Evolutionary conservation across 805 yeast genomes (phyloP).

Genomic region (Clavispora santaluciae): DNA sequence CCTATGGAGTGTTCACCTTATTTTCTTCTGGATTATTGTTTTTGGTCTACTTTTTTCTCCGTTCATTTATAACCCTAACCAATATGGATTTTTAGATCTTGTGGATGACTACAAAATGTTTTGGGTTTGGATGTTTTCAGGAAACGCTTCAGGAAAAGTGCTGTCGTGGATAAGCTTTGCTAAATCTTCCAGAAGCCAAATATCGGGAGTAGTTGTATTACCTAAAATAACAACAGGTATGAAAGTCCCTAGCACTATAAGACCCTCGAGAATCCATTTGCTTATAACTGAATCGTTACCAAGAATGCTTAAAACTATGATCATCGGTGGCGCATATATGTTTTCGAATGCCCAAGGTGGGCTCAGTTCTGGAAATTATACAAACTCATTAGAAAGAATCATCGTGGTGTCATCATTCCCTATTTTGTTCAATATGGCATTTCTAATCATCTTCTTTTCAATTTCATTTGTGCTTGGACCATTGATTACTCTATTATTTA

Average conservation of each 20-base stretch:
- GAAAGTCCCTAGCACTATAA: constrained; percentile 12
- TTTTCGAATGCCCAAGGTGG: constrained; percentile 54
- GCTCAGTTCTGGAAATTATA: constrained; percentile 27
- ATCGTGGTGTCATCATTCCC: constrained; percentile 45
- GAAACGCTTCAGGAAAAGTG: constrained; percentile 4
- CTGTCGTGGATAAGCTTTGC: constrained; percentile 12
- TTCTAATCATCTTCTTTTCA: constrained; percentile 37
- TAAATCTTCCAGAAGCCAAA: not conserved
- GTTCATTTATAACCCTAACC: constrained; percentile 95
- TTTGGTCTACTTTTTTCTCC: constrained; percentile 88
- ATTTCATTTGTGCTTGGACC: constrained; percentile 51
- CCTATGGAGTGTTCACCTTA: constrained; percentile 86
- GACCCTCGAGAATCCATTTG: constrained; percentile 45
- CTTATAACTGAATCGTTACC: constrained; percentile 39
- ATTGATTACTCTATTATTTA: constrained; percentile 15
- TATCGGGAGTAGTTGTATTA: not conserved
- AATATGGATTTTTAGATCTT: constrained; percentile 93
- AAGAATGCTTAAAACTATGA: constrained; percentile 27
- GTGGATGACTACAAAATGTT: constrained; percentile 94
- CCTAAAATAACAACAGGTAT: not conserved
- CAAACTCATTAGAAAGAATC: constrained; percentile 41
- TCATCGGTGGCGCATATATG: constrained; percentile 43
- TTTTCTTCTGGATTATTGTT: constrained; percentile 97
- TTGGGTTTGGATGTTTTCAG: constrained; percentile 66
- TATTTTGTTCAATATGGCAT: constrained; percentile 36